phyloP scores from a whole-genome alignment of 2,329 filamentous ascomycete genomes.

The Aureobasidium sp. region DNA sequence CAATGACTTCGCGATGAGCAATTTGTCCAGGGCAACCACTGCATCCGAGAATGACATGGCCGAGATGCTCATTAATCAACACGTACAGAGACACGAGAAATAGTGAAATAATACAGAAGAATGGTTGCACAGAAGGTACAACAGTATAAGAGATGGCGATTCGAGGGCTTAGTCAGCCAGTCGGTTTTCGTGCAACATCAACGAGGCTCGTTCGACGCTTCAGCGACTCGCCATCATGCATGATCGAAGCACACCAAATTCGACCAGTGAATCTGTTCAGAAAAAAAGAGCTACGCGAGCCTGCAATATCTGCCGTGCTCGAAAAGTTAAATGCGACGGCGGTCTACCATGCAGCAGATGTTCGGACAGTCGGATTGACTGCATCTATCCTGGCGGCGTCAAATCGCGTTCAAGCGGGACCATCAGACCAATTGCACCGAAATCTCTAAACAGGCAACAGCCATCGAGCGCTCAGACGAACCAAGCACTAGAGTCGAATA shows the following conservation, averaged over 20 bases:
- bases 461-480: not conserved
- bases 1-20: no score
- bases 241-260: not conserved
- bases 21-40: no score
- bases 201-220: not conserved
- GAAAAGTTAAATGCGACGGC: slow-evolving; percentile 11
- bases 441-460: not conserved
- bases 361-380: not conserved
- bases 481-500: not conserved
- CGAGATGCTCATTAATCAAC: no score
- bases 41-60: no score
- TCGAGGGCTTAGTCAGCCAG: not conserved
- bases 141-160: not conserved
- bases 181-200: not conserved
- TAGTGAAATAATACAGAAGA: not conserved
- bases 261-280: not conserved
- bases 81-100: no score
- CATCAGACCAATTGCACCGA: not conserved
- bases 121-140: not conserved
- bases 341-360: slow-evolving; percentile 1
- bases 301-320: slow-evolving; percentile 7
- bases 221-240: not conserved
- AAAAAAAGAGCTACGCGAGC: not conserved
- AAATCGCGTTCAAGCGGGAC: not conserved
- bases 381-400: not conserved